phyloP scores from a whole-genome alignment of 495 filamentous ascomycete genomes.

The Pyrenopolyporus hunteri region DNA sequence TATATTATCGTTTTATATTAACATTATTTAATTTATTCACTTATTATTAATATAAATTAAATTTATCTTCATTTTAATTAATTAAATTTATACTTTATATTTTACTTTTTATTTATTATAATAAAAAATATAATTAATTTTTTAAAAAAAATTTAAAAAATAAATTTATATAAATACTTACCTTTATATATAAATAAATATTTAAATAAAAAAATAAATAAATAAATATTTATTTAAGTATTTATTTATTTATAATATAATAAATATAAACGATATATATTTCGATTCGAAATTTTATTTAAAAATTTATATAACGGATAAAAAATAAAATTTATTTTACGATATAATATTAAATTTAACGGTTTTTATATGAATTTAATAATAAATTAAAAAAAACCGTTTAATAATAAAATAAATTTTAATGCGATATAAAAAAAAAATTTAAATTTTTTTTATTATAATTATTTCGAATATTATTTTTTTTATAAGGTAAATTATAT shows the following conservation, averaged over 20 bases:
- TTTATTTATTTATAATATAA: not conserved
- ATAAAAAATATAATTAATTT: not conserved
- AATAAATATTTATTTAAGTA: not conserved
- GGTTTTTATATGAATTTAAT: too few species aligned
- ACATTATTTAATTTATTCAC: not conserved
- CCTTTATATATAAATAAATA: too few species aligned
- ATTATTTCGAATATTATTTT: too few species aligned
- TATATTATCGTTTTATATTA: not conserved
- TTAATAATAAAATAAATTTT: too few species aligned
- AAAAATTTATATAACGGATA: not conserved
- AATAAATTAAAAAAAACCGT: too few species aligned
- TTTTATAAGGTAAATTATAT: too few species aligned
- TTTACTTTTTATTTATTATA: not conserved
- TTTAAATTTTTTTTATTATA: too few species aligned
- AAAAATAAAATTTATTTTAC: too few species aligned
- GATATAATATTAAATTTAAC: too few species aligned
- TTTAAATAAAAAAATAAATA: not conserved
- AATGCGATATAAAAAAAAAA: too few species aligned
- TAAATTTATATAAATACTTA: not conserved
- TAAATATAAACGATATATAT: not conserved
- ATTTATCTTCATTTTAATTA: not conserved
- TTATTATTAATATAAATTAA: not conserved
- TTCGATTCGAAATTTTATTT: not conserved
- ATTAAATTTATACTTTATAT: not conserved
- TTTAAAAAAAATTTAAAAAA: not conserved